Evolutionary conservation across 257 asterid species (phyloP).

Genomic region (Echites panduratus): DNA sequence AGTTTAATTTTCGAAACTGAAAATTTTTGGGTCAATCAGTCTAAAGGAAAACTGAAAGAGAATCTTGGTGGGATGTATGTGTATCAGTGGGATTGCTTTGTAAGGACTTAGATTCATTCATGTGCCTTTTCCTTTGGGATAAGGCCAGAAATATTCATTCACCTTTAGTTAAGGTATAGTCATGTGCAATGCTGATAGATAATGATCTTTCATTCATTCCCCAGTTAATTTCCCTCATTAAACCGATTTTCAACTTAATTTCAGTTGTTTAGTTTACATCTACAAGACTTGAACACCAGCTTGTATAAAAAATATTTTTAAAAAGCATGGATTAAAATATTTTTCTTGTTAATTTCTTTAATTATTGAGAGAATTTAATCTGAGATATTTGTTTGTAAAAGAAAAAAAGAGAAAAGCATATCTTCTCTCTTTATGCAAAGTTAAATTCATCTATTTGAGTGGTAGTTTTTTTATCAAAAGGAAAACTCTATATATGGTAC

Average conservation of each 20-base stretch:
- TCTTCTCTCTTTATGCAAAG: neutral
- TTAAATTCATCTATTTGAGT: neutral
- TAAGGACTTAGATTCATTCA: slow-evolving; percentile 15
- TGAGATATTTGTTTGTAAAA: neutral
- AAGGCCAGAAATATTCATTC: slow-evolving; percentile 14
- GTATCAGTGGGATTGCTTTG: slow-evolving; percentile 7
- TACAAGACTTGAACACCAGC: no score
- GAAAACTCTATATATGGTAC: no score
- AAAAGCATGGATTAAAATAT: no score
- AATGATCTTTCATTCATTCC: neutral
- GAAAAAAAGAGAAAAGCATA: neutral
- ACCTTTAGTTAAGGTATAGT: neutral
- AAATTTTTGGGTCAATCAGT: neutral
- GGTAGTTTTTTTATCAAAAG: no score
- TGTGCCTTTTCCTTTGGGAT: slow-evolving; percentile 6
- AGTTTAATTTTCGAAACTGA: neutral
- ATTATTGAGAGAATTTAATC: no score
- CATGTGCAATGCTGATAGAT: neutral
- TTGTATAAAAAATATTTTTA: no score
- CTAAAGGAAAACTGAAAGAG: neutral
- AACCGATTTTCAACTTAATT: no score
- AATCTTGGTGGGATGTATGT: neutral
- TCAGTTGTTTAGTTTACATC: no score
- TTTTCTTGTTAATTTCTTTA: no score
- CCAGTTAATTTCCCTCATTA: neutral